Evolutionary conservation across 257 asterid genomes (phyloP).

Genomic region (Ballota nigra): DNA sequence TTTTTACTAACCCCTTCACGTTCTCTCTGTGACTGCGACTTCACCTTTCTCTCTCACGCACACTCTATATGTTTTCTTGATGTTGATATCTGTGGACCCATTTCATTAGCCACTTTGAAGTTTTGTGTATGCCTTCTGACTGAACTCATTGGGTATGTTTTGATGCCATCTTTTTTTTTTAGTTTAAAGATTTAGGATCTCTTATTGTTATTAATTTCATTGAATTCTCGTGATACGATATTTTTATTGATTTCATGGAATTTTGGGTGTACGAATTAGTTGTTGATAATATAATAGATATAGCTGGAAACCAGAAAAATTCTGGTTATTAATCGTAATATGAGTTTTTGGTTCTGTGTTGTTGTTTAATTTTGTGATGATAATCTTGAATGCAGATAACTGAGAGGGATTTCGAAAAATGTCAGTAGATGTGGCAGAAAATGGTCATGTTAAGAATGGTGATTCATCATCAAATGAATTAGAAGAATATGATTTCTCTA

Average conservation of each 20-base stretch:
- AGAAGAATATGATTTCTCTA: constrained; percentile 59
- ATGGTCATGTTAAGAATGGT: constrained; percentile 33
- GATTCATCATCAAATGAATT: constrained; percentile 41
- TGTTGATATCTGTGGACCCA: constrained; percentile 25
- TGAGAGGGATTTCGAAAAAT: constrained; percentile 32
- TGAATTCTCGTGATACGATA: background rate
- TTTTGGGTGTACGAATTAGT: background rate
- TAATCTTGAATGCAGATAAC: constrained; percentile 28
- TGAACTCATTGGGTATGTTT: background rate
- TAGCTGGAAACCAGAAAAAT: background rate
- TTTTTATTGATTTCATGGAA: background rate
- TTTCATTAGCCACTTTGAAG: background rate
- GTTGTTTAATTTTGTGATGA: background rate
- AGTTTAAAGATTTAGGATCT: background rate
- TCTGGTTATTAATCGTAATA: background rate
- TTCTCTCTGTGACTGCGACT: constrained; percentile 5
- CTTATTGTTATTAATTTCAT: background rate
- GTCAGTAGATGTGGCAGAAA: constrained; percentile 39
- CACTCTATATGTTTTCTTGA: constrained; percentile 8
- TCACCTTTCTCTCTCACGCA: background rate
- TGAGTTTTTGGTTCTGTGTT: background rate
- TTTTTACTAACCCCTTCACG: constrained; percentile 23
- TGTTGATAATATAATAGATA: background rate
- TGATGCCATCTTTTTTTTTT: background rate
- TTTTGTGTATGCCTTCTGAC: background rate